These are phyloP conservation scores for Globisporangium irregulare DNA, from an alignment of 352 stramenopile species.

Conservation along the genomic window DNA sequence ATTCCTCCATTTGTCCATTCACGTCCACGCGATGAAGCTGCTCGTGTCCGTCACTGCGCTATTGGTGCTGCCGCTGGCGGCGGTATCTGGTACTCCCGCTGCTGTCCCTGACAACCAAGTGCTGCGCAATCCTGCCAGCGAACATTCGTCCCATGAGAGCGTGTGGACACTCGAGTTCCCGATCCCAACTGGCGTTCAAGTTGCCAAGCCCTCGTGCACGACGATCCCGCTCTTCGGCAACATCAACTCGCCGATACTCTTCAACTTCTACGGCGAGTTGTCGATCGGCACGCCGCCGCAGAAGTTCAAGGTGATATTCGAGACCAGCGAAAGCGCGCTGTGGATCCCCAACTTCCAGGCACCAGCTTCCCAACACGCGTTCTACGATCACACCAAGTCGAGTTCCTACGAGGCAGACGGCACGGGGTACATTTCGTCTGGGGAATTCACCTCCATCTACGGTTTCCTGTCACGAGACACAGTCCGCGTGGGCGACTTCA, in stretches of 20 bases:
- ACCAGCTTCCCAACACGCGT: background rate
- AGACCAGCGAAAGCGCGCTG: background rate
- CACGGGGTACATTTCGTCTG: background rate
- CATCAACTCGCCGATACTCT: background rate
- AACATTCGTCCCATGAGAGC: background rate
- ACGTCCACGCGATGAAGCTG: no score
- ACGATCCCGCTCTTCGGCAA: conserved; percentile 10
- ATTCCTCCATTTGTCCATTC: no score
- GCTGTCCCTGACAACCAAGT: no score
- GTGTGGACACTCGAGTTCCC: conserved; percentile 11
- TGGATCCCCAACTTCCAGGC: conserved; percentile 7
- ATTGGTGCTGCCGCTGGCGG: no score
- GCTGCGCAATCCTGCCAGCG: no score
- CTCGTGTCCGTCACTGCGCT: no score
- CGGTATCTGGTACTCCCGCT: no score
- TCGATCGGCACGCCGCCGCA: conserved; percentile 15
- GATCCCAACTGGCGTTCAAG: background rate
- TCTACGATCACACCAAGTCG: conserved; percentile 17
- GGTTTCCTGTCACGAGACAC: conserved; percentile 16
- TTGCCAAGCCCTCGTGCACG: background rate
- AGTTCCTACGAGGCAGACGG: conserved; percentile 14
- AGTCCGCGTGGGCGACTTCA: background rate
- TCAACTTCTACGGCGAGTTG: conserved; percentile 4
- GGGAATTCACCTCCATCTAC: no score
- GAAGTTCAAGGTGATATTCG: conserved; percentile 6